phyloP scores from a whole-genome alignment of 805 yeast species.

The Suhomyces tanzawaensis region DNA sequence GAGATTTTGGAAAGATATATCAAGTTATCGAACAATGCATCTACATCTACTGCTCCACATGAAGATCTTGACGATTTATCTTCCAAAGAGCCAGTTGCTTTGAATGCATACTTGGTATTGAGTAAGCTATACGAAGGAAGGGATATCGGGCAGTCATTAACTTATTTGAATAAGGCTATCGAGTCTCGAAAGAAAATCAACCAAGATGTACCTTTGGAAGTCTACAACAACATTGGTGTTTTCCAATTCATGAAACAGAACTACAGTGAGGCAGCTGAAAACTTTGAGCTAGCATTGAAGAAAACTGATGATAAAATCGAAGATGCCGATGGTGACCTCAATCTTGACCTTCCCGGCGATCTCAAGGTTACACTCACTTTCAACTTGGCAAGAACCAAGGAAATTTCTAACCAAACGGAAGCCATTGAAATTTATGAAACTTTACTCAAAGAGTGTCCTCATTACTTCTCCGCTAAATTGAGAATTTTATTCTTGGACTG shows the following conservation, averaged over 20 bases:
- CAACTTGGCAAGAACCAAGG: slow-evolving; percentile 77
- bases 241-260: slow-evolving; percentile 68
- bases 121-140: slow-evolving; percentile 67
- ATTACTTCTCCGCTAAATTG: slow-evolving; percentile 71
- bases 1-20: slow-evolving; percentile 67
- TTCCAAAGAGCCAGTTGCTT: slow-evolving; percentile 53
- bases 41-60: slow-evolving; percentile 12
- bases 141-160: slow-evolving; percentile 66
- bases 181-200: slow-evolving; percentile 44
- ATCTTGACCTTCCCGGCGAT: slow-evolving; percentile 26
- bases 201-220: slow-evolving; percentile 52
- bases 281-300: slow-evolving; percentile 51
- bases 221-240: slow-evolving; percentile 83
- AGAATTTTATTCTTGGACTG: slow-evolving; percentile 65
- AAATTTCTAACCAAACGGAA: slow-evolving; percentile 37
- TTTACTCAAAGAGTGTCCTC: slow-evolving; percentile 60
- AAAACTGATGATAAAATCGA: slow-evolving; percentile 30
- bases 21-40: slow-evolving; percentile 52
- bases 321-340: slow-evolving; percentile 41
- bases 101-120: slow-evolving; percentile 65
- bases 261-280: slow-evolving; percentile 52
- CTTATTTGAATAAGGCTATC: slow-evolving; percentile 58
- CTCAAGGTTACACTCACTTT: slow-evolving; percentile 40
- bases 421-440: slow-evolving; percentile 49
- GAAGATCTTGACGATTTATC: slow-evolving; percentile 20